These are phyloP conservation scores for Lecanicillium sp. DNA, from an alignment of 2,329 filamentous ascomycete species.

Conservation along the genomic window DNA sequence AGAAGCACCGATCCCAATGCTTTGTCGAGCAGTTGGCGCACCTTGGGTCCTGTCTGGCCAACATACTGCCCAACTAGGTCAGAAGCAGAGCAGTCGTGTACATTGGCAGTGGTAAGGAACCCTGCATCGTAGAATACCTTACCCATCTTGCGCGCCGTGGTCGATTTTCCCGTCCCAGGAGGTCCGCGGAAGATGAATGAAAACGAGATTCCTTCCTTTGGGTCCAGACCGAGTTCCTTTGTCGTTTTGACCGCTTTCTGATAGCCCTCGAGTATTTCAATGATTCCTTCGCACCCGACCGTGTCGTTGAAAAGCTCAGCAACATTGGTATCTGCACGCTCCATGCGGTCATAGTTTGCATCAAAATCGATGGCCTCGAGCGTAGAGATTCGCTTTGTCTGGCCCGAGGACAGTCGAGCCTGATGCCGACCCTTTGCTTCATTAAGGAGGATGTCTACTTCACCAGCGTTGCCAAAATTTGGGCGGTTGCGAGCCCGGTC, in stretches of 20 bases:
- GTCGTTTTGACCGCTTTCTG: conserved; percentile 32
- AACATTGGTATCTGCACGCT: conserved; percentile 33
- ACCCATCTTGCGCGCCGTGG: conserved; percentile 65
- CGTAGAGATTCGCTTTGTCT: conserved; percentile 41
- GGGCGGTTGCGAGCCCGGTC: conserved; percentile 51
- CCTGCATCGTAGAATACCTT: conserved; percentile 70
- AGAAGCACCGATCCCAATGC: conserved; percentile 60
- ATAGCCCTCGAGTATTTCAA: conserved; percentile 45
- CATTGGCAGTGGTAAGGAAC: conserved; percentile 49
- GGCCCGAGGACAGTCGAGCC: conserved; percentile 14
- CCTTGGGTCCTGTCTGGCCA: conserved; percentile 63
- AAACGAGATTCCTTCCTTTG: conserved; percentile 44
- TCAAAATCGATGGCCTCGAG: conserved; percentile 71
- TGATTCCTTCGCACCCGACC: conserved; percentile 47
- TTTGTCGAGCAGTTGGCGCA: conserved; percentile 46
- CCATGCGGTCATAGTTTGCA: conserved; percentile 46
- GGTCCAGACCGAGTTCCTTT: conserved; percentile 18
- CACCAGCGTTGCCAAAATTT: conserved; percentile 69
- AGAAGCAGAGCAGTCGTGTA: conserved; percentile 58
- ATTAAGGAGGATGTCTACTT: conserved; percentile 59
- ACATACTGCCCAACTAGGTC: conserved; percentile 62
- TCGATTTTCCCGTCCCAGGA: conserved; percentile 66
- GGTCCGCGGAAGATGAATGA: conserved; percentile 60
- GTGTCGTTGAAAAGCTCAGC: conserved; percentile 46
- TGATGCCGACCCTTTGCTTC: conserved; percentile 39